A percentile compares a stretch with the other conserved stretches of the same genome.
These are phyloP conservation scores for Lachnum nothofagi DNA, from an alignment of 2,329 filamentous ascomycete species.

Conservation along the genomic window DNA sequence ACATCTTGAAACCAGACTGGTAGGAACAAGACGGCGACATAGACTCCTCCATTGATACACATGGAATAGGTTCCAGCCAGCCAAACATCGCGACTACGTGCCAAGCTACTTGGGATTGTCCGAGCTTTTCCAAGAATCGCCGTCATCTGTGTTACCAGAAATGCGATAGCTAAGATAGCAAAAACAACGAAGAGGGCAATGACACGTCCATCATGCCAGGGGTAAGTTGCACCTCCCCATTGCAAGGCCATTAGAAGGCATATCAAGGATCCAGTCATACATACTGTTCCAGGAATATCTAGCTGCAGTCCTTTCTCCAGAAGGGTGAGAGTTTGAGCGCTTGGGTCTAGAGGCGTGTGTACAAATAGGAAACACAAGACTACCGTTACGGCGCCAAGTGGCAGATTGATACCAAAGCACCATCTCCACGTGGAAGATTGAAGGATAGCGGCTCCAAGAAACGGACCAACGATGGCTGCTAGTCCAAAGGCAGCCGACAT, in stretches of 20 bases:
- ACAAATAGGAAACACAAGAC: not conserved
- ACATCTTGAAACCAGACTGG: not conserved
- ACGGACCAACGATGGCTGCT: not conserved
- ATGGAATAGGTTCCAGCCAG: not conserved
- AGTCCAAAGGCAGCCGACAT: constrained; percentile 3
- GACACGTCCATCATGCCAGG: not conserved
- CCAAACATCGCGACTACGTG: not conserved
- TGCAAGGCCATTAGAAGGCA: not conserved
- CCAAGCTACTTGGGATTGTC: not conserved
- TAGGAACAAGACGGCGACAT: not conserved
- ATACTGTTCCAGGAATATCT: not conserved
- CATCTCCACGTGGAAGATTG: not conserved
- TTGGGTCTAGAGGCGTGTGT: not conserved
- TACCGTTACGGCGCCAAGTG: not conserved
- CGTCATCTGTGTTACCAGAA: not conserved
- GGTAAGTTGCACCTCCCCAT: not conserved
- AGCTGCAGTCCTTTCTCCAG: not conserved
- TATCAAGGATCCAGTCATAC: not conserved
- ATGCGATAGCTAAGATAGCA: not conserved
- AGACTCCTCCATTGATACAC: not conserved
- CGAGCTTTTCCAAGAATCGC: not conserved
- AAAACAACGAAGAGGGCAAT: not conserved
- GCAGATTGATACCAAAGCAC: not conserved
- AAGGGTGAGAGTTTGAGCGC: not conserved
- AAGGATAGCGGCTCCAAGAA: not conserved